Evolutionary conservation across 2,329 filamentous ascomycete species (phyloP).

Genomic region (Botrytis fabae): DNA sequence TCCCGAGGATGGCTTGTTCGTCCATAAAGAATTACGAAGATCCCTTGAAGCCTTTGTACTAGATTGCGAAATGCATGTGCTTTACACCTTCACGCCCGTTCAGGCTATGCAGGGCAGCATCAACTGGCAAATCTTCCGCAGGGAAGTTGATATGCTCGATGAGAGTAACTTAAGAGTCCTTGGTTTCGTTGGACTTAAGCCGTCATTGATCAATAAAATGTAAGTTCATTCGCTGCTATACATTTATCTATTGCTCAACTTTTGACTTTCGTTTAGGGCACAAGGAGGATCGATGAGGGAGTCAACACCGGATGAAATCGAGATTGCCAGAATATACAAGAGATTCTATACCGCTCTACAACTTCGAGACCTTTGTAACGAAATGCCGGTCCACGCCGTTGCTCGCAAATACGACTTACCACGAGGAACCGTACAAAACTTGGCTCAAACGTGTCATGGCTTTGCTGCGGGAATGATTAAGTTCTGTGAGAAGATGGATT

Average conservation of each 20-base stretch:
- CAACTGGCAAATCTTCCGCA: slow-evolving; percentile 72
- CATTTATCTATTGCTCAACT: neutral
- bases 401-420: slow-evolving; percentile 70
- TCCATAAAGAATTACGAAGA: slow-evolving; percentile 66
- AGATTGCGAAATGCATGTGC: slow-evolving; percentile 77
- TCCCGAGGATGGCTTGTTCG: slow-evolving; percentile 73
- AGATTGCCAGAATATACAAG: slow-evolving; percentile 63
- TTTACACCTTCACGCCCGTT: slow-evolving; percentile 76
- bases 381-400: slow-evolving; percentile 68
- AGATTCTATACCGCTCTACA: slow-evolving; percentile 76
- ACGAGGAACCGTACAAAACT: slow-evolving; percentile 68
- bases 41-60: slow-evolving; percentile 74
- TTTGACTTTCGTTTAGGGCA: slow-evolving; percentile 50
- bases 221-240: slow-evolving; percentile 43
- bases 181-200: slow-evolving; percentile 66
- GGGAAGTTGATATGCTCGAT: slow-evolving; percentile 68
- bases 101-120: slow-evolving; percentile 57
- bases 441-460: slow-evolving; percentile 73
- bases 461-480: slow-evolving; percentile 79
- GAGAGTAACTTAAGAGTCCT: slow-evolving; percentile 71
- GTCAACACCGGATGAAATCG: slow-evolving; percentile 59
- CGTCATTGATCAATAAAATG: slow-evolving; percentile 66
- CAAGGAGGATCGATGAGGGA: slow-evolving; percentile 67
- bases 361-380: slow-evolving; percentile 76
- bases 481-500: slow-evolving; percentile 75